Evolutionary conservation across 2,329 filamentous ascomycete genomes (phyloP).

Genomic region (Colletotrichum abscissum): DNA sequence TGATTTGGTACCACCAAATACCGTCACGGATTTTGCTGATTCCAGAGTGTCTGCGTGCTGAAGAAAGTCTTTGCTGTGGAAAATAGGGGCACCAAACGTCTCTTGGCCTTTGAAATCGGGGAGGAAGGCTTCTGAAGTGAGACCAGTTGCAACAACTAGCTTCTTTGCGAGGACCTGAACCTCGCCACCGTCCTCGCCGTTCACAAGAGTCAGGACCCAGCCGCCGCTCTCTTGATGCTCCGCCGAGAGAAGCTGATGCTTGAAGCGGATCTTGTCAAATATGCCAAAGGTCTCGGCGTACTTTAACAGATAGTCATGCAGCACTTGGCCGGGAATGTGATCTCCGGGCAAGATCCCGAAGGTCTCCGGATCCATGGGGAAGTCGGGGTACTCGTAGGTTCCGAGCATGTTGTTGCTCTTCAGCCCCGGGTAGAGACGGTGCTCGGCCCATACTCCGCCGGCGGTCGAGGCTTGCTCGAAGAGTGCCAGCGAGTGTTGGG

Average conservation of each 20-base stretch:
- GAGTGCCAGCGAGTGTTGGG: conserved; percentile 64
- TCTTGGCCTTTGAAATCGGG: conserved; percentile 60
- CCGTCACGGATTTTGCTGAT: conserved; percentile 57
- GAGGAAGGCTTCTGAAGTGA: conserved; percentile 62
- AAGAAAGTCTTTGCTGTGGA: conserved; percentile 61
- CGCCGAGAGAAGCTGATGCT: conserved; percentile 53
- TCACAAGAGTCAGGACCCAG: conserved; percentile 54
- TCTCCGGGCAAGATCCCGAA: conserved; percentile 59
- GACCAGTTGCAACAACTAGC: conserved; percentile 65
- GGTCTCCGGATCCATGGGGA: conserved; percentile 71
- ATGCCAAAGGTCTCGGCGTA: conserved; percentile 58
- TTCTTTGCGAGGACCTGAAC: conserved; percentile 53
- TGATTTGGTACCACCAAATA: conserved; percentile 73
- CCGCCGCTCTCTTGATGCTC: conserved; percentile 53
- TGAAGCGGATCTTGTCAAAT: conserved; percentile 50
- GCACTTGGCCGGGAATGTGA: conserved; percentile 58
- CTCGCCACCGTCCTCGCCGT: conserved; percentile 15
- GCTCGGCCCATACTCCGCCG: conserved; percentile 77
- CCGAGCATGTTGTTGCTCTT: conserved; percentile 81
- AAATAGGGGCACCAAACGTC: conserved; percentile 57
- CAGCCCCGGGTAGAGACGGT: conserved; percentile 75
- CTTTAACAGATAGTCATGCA: conserved; percentile 59
- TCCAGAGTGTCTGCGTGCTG: conserved; percentile 53
- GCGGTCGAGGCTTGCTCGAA: conserved; percentile 67
- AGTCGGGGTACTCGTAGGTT: conserved; percentile 79